Conservation (phyloP, 768 basidiomycete genomes). For the Candolleomyces efflorescens region DNA sequence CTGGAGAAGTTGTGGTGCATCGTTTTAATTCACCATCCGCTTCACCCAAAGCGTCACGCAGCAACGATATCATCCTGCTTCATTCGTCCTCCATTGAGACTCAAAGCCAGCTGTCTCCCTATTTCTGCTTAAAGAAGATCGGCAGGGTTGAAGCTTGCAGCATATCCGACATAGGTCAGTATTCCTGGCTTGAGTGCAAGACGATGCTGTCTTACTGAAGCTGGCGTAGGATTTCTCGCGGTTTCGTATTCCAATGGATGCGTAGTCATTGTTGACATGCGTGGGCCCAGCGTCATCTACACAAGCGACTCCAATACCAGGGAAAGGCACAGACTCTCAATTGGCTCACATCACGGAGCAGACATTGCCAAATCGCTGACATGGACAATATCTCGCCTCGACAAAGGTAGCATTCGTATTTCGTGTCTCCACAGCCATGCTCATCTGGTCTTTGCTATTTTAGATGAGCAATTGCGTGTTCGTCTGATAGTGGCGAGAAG, state of each 20-base stretch:
- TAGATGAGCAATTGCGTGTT: constrained; percentile 44
- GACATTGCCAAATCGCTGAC: constrained; percentile 51
- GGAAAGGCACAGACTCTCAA: constrained; percentile 30
- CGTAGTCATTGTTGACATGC: constrained; percentile 66
- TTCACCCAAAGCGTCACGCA: constrained; percentile 20
- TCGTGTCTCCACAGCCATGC: neutral
- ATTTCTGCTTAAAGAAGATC: constrained; percentile 40
- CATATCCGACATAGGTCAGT: constrained; percentile 69
- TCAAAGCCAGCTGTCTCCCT: constrained; percentile 51
- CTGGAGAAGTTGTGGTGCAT: constrained; percentile 57
- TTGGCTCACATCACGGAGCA: constrained; percentile 27
- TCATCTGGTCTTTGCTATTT: neutral
- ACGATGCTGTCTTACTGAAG: neutral
- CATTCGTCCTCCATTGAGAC: constrained; percentile 40
- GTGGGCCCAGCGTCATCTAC: constrained; percentile 66
- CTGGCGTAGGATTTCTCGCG: constrained; percentile 68
- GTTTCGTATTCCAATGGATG: constrained; percentile 59
- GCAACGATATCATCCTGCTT: constrained; percentile 51
- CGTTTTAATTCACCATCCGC: constrained; percentile 21
- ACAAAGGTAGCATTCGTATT: constrained; percentile 36
- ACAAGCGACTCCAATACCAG: constrained; percentile 37
- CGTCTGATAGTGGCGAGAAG: constrained; percentile 59
- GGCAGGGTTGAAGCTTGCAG: constrained; percentile 53
- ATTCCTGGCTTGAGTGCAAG: neutral
- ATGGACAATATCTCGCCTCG: constrained; percentile 62